Conservation (phyloP, 2,329 filamentous ascomycete species). For the Polytolypa hystricis region DNA sequence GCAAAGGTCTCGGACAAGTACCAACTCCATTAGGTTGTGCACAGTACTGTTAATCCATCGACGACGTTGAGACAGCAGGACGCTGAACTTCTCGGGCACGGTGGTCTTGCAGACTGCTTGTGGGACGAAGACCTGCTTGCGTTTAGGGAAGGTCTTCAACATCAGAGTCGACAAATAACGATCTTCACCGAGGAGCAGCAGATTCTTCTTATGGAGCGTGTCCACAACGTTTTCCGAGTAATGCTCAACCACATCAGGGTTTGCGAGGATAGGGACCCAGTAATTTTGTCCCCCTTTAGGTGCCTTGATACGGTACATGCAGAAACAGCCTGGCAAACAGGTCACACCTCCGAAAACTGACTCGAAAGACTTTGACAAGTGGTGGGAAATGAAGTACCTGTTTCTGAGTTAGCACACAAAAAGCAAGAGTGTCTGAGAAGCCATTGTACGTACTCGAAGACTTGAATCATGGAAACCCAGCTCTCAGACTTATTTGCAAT, state of each 20-base stretch:
- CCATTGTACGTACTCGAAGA: conserved; percentile 61
- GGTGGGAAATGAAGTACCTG: conserved; percentile 92
- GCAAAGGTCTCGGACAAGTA: conserved; percentile 89
- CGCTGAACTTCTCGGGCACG: conserved; percentile 83
- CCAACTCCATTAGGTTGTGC: conserved; percentile 95
- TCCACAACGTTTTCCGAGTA: conserved; percentile 99
- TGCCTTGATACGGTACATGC: conserved; percentile 99
- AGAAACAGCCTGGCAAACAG: conserved; percentile 96
- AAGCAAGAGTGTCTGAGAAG: not conserved
- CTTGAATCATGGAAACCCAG: conserved; percentile 97
- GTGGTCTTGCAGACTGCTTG: conserved; percentile 98
- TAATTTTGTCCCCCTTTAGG: conserved; percentile 98
- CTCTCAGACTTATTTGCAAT: conserved; percentile 94
- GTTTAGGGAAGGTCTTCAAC: conserved; percentile 97
- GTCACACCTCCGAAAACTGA: conserved; percentile 98
- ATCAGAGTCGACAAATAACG: conserved; percentile 93
- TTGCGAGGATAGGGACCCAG: conserved; percentile 97
- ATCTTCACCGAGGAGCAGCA: conserved; percentile 85
- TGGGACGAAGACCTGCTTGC: conserved; percentile 96
- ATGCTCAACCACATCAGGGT: conserved; percentile 96
- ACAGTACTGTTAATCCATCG: conserved; percentile 99
- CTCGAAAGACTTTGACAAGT: conserved; percentile 93
- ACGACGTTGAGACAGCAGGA: conserved; percentile 85
- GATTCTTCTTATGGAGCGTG: conserved; percentile 94
- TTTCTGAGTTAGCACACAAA: conserved; percentile 6